Conservation (phyloP, 768 basidiomycete species). For the Hygrophoropsis aurantiaca region DNA sequence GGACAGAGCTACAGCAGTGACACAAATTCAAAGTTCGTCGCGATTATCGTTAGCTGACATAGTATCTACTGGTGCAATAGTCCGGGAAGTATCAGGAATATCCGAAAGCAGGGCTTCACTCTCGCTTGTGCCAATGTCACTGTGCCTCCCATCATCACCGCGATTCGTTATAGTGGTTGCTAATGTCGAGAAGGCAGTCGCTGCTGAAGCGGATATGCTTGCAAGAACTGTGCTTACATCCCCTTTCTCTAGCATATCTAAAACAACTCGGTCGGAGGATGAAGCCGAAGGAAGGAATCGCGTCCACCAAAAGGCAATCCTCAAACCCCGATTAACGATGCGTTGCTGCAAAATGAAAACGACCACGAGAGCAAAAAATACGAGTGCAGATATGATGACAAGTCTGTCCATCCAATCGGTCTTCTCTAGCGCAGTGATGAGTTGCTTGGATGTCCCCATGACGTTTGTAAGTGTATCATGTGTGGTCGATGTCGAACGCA, state of each 20-base stretch:
- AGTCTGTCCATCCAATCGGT: constrained; percentile 92
- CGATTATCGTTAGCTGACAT: background rate
- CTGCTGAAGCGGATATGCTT: background rate
- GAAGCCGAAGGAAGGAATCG: constrained; percentile 55
- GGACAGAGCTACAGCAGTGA: no score
- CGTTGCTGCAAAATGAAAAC: constrained; percentile 88
- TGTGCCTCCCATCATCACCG: background rate
- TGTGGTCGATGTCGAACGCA: constrained; percentile 69
- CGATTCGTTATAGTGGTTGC: background rate
- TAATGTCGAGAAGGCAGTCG: background rate
- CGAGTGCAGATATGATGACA: constrained; percentile 74
- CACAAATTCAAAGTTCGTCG: background rate
- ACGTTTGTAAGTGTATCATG: constrained; percentile 75
- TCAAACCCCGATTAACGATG: constrained; percentile 73
- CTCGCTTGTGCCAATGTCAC: background rate
- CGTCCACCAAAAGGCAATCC: constrained; percentile 89
- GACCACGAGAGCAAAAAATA: constrained; percentile 82
- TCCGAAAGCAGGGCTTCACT: background rate
- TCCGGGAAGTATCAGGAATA: background rate
- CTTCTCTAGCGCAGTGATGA: constrained; percentile 86
- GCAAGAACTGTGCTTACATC: background rate
- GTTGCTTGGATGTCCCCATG: constrained; percentile 76
- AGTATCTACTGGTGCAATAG: background rate
- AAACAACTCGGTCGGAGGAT: background rate
- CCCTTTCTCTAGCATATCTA: constrained; percentile 4